A percentile compares a stretch with the other conserved stretches of the same genome.
These are phyloP conservation scores for Crithidia sp. DNA, from an alignment of 208 protist genomes.

Conservation along the genomic window DNA sequence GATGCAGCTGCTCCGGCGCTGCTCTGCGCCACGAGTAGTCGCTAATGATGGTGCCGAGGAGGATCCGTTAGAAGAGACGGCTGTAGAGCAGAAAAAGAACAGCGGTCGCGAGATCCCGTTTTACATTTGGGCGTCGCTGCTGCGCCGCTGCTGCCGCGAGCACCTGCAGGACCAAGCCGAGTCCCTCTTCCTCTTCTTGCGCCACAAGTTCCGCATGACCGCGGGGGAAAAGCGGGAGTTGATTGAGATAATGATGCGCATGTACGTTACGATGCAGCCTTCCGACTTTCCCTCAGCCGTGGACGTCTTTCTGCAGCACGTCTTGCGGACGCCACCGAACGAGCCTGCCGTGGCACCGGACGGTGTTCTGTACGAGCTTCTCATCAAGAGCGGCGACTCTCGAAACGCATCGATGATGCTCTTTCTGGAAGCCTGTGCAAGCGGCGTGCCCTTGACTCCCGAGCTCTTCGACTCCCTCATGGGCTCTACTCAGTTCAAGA, in stretches of 20 bases:
- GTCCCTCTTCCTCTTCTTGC: conserved; percentile 80
- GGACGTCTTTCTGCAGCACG: conserved; percentile 73
- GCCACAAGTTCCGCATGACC: conserved; percentile 54
- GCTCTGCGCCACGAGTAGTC: neutral
- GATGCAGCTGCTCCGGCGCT: conserved; percentile 67
- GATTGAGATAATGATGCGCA: conserved; percentile 89
- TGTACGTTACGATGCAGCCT: conserved; percentile 79
- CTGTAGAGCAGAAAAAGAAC: conserved; percentile 16
- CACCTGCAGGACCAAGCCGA: conserved; percentile 81
- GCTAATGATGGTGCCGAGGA: neutral
- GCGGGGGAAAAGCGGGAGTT: conserved; percentile 71
- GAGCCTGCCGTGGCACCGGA: conserved; percentile 59
- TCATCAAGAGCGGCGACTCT: conserved; percentile 74
- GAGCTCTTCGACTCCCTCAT: conserved; percentile 78
- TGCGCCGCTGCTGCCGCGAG: conserved; percentile 76
- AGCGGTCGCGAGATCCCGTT: conserved; percentile 59
- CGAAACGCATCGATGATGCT: conserved; percentile 87
- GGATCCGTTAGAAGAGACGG: neutral
- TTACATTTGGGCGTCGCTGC: conserved; percentile 77
- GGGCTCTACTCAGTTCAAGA: conserved; percentile 42
- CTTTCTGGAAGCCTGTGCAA: conserved; percentile 84
- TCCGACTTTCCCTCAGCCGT: conserved; percentile 74
- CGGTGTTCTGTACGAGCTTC: conserved; percentile 63
- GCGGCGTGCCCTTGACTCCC: conserved; percentile 56
- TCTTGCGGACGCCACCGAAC: conserved; percentile 48